Evolutionary conservation across 306 rosid species (phyloP).

Genomic region (Malus sylvestris): DNA sequence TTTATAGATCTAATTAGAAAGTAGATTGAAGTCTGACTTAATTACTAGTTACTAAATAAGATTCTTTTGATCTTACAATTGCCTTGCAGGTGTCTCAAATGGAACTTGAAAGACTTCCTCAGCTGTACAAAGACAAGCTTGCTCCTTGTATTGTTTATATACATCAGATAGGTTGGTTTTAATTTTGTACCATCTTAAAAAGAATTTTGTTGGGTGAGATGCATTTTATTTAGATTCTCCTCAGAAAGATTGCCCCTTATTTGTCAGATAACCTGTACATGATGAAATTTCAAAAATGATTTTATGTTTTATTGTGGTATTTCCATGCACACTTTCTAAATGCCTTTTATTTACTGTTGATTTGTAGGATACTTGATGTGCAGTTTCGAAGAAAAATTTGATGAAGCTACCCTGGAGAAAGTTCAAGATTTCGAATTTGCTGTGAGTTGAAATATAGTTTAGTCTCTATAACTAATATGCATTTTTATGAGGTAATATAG

Average conservation of each 20-base stretch:
- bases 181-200: constrained; percentile 3
- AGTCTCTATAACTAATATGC: constrained; percentile 6
- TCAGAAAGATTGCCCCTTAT: neutral
- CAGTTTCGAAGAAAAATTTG: constrained; percentile 70
- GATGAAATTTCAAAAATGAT: neutral
- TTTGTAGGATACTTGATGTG: constrained; percentile 82
- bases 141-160: constrained; percentile 74
- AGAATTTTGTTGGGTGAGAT: neutral
- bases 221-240: neutral
- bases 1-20: constrained; percentile 8
- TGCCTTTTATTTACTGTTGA: constrained; percentile 13
- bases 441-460: constrained; percentile 41
- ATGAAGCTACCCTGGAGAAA: constrained; percentile 52
- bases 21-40: neutral
- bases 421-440: constrained; percentile 71
- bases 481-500: constrained; percentile 16
- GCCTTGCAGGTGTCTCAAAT: constrained; percentile 58
- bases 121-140: constrained; percentile 45
- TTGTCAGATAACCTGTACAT: neutral
- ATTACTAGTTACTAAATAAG: neutral
- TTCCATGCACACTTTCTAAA: neutral
- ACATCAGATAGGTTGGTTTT: constrained; percentile 76
- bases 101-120: constrained; percentile 67
- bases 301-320: neutral
- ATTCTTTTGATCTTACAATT: constrained; percentile 17